Percentiles rank a stretch among this genome's conserved stretches.
Conservation (phyloP, 75 land plant genomes). For the Azolla pinnata region DNA sequence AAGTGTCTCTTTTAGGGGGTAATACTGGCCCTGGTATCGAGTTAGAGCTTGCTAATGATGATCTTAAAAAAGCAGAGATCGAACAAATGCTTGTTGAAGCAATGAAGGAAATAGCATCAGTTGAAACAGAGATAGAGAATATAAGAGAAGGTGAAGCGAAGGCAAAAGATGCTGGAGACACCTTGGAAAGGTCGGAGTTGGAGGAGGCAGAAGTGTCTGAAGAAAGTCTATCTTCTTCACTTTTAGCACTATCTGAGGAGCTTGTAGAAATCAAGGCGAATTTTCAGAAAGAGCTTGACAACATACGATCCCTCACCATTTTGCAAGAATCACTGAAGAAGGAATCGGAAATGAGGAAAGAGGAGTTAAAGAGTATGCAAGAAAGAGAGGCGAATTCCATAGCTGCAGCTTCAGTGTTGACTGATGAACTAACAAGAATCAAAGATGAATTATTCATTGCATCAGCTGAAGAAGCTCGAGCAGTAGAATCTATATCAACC, state of each 20-base stretch:
- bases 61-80: slow-evolving; percentile 13
- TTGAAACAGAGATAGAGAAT: slow-evolving; percentile 31
- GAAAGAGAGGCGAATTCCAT: slow-evolving; percentile 55
- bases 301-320: slow-evolving; percentile 29
- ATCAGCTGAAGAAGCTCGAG: slow-evolving; percentile 44
- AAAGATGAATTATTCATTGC: slow-evolving; percentile 47
- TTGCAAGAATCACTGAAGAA: slow-evolving; percentile 37
- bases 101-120: slow-evolving; percentile 21
- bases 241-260: slow-evolving; percentile 31
- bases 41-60: slow-evolving; percentile 5
- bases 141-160: slow-evolving; percentile 18
- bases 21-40: slow-evolving; percentile 34
- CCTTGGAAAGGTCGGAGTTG: background rate
- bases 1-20: slow-evolving; percentile 24
- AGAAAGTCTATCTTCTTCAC: slow-evolving; percentile 28
- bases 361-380: slow-evolving; percentile 44
- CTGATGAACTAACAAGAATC: slow-evolving; percentile 44
- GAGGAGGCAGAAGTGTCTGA: slow-evolving; percentile 5
- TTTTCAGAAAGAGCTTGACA: slow-evolving; percentile 50
- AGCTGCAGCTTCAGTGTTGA: slow-evolving; percentile 44
- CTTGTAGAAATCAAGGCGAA: slow-evolving; percentile 53
- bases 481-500: slow-evolving; percentile 44
- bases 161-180: slow-evolving; percentile 6
- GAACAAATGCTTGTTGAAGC: slow-evolving; percentile 38
- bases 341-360: slow-evolving; percentile 46